phyloP scores from a whole-genome alignment of 768 basidiomycete genomes.

The Rhodotorula kratochvilovae region DNA sequence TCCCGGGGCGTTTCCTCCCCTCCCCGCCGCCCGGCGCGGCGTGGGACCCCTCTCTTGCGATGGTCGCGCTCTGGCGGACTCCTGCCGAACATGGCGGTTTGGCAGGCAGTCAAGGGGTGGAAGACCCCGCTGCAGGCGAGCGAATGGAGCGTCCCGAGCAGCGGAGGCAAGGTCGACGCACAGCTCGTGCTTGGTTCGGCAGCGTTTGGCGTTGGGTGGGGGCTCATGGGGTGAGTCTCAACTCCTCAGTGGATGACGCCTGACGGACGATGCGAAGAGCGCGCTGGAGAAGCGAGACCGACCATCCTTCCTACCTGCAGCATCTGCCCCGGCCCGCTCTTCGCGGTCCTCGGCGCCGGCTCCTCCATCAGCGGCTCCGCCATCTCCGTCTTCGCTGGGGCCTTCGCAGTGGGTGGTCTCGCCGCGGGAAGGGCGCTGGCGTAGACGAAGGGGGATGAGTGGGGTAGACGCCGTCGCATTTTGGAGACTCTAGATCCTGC shows the following conservation, averaged over 20 bases:
- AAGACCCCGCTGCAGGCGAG: slow-evolving; percentile 1
- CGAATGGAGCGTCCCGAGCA: slow-evolving; percentile 38
- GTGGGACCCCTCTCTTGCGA: slow-evolving; percentile 48
- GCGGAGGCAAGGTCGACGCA: slow-evolving; percentile 37
- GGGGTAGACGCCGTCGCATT: no score
- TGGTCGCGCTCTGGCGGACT: slow-evolving; percentile 48
- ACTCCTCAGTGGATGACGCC: neutral
- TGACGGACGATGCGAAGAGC: no score
- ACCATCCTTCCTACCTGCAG: neutral
- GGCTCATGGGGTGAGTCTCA: slow-evolving; percentile 35
- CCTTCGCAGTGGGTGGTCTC: slow-evolving; percentile 4
- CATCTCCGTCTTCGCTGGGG: neutral
- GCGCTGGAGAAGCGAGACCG: no score
- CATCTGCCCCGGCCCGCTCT: slow-evolving; percentile 47
- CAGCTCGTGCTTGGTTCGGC: slow-evolving; percentile 42
- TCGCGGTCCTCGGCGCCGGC: slow-evolving; percentile 38
- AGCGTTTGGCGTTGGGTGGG: slow-evolving; percentile 49
- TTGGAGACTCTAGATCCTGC: no score
- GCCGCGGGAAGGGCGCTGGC: neutral
- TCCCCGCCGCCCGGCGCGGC: slow-evolving; percentile 11
- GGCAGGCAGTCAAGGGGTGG: slow-evolving; percentile 15
- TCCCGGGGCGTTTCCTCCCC: slow-evolving; percentile 3
- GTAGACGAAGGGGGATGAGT: neutral
- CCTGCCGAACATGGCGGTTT: slow-evolving; percentile 46
- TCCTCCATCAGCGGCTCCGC: neutral